Evolutionary conservation across 129 eudicot genomes (phyloP), one percentile per base, ranked within the genome.

Genomic region (Lonicera japonica): DNA sequence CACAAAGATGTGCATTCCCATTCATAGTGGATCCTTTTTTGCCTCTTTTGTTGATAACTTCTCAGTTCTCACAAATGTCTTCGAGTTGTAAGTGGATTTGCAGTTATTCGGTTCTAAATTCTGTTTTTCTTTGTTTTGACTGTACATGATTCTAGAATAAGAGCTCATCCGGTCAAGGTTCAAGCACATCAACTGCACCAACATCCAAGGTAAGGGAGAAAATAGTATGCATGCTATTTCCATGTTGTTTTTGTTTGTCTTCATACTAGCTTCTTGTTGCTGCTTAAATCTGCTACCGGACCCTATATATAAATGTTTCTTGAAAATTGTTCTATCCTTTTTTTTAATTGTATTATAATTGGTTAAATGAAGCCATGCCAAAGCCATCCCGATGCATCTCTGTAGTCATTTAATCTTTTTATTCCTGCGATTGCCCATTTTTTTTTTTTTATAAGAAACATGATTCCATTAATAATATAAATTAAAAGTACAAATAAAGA

Each of bases 101-200:
- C 16, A 43, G 1, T 3, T 43, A 1, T 43, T 43, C 8, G 50
- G 16, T 43, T 43, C 16, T 14, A 8, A 8, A 43, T 43, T 43
- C 3, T 43, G 14, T 4, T 4, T 43, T 10, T 43, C 1, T 43
- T 10, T 63, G 21, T 52, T 5, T 65, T 66, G 15, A 24, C 61
- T 6, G 21, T 48, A 21, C 13, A 29, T 43, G 7, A 22, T 20
- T 60, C 53, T 51, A 85, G 97, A 85, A 24, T 70, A 89, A 89
- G 70, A 71, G 74, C 60, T 50, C 97, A 5, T n/a, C 90, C 8
- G 83, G 90, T 23, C 90, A 76, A 76, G 80, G 86, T 57, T 85
- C 97, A 68, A 63, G 85, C 13, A 54, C 92, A 29, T 71, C 94
- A 65, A 25, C 76, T 41, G 83, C 88, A 58, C 77, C 90, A 61